Percentiles rank a stretch among this genome's conserved stretches.
phyloP scores from a whole-genome alignment of 495 filamentous ascomycete genomes.

The Immersiella caudata region DNA sequence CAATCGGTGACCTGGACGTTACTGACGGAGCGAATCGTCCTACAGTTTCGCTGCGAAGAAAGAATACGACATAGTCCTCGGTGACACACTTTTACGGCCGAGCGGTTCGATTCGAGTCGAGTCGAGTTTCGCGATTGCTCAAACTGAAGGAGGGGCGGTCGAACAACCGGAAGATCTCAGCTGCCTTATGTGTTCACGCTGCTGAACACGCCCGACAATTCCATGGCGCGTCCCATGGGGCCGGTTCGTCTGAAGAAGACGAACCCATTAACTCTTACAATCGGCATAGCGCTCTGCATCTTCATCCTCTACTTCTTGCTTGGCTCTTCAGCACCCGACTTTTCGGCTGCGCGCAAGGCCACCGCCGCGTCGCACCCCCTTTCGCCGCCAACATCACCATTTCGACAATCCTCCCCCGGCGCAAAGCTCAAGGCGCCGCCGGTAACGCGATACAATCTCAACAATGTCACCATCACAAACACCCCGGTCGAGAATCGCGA shows the following conservation, averaged over 20 bases:
- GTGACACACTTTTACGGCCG: neutral
- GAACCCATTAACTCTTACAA: constrained; percentile 52
- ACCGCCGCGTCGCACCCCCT: constrained; percentile 71
- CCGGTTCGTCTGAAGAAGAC: constrained; percentile 59
- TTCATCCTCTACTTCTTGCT: constrained; percentile 58
- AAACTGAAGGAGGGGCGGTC: constrained; percentile 2
- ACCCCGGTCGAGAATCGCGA: constrained; percentile 77
- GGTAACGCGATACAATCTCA: constrained; percentile 93
- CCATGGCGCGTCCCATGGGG: constrained; percentile 58
- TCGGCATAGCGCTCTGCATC: constrained; percentile 54
- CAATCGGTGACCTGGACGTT: constrained; percentile 20
- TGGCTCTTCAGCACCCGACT: constrained; percentile 48
- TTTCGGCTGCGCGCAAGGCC: constrained; percentile 44
- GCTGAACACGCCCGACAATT: constrained; percentile 25
- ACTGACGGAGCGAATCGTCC: neutral
- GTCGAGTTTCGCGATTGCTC: constrained; percentile 1
- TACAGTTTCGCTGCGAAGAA: neutral
- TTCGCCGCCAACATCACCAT: constrained; percentile 83
- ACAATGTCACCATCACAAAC: constrained; percentile 80
- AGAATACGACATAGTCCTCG: neutral
- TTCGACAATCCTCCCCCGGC: constrained; percentile 66
- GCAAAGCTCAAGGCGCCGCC: constrained; percentile 70
- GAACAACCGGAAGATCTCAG: constrained; percentile 4
- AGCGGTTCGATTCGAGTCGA: neutral
- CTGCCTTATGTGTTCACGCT: constrained; percentile 30